Conservation (phyloP, 179 eudicot genomes). For the Sideroxylon spinosum region DNA sequence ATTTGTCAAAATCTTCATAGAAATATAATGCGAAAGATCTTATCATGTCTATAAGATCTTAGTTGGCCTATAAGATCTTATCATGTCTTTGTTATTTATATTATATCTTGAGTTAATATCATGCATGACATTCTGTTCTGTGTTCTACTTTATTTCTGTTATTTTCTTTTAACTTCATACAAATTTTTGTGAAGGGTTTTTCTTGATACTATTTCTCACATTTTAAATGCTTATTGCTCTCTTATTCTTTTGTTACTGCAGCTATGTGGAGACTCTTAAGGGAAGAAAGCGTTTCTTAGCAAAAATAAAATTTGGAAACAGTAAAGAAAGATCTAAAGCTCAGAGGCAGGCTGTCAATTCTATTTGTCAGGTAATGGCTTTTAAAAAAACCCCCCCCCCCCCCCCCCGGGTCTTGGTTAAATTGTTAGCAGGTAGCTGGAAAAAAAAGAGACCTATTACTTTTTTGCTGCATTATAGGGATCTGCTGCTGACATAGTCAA, state of each 20-base stretch:
- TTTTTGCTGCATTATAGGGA: conserved; percentile 46
- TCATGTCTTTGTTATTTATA: background rate
- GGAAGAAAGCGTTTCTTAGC: conserved; percentile 92
- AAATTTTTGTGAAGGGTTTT: background rate
- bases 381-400: too few relatives aligned
- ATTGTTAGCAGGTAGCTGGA: background rate
- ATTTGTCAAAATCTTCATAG: background rate
- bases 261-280: conserved; percentile 76
- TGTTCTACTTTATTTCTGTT: background rate
- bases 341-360: conserved; percentile 99
- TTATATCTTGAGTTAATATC: background rate
- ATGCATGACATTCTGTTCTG: background rate
- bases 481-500: conserved; percentile 97
- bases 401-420: background rate
- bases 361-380: conserved; percentile 72
- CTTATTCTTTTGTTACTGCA: conserved; percentile 26
- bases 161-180: background rate
- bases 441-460: background rate
- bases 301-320: conserved; percentile 74
- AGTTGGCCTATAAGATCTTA: background rate
- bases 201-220: conserved; percentile 4
- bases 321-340: conserved; percentile 86
- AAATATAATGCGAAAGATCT: background rate
- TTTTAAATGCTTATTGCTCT: background rate
- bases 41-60: background rate